A percentile compares a stretch with the other conserved stretches of the same genome.
phyloP scores from a whole-genome alignment of 2,329 filamentous ascomycete genomes.

The Purpureocillium takamizusanense region DNA sequence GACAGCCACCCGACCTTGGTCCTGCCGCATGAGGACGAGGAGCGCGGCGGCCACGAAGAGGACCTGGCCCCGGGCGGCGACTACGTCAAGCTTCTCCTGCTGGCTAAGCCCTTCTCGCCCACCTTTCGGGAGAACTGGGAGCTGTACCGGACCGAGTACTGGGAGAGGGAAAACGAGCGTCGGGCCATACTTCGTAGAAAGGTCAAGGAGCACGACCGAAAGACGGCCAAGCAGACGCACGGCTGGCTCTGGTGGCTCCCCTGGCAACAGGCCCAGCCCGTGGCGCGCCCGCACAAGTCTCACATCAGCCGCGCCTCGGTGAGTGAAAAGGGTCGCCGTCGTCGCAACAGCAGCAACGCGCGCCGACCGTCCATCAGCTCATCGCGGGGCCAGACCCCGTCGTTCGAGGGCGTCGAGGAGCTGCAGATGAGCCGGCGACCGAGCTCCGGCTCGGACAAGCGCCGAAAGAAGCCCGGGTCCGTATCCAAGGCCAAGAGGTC shows the following conservation, averaged over 20 bases:
- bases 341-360: slow-evolving; percentile 42
- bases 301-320: slow-evolving; percentile 33
- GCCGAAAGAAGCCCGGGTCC: slow-evolving; percentile 40
- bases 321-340: slow-evolving; percentile 35
- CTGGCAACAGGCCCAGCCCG: slow-evolving; percentile 39
- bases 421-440: slow-evolving; percentile 27
- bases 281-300: slow-evolving; percentile 19
- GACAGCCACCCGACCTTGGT: slow-evolving; percentile 32
- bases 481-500: slow-evolving; percentile 33
- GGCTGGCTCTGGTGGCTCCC: slow-evolving; percentile 84
- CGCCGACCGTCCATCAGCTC: slow-evolving; percentile 44
- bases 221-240: slow-evolving; percentile 57
- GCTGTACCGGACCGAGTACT: slow-evolving; percentile 86
- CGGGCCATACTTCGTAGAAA: slow-evolving; percentile 63
- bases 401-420: slow-evolving; percentile 36
- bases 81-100: slow-evolving; percentile 79
- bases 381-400: slow-evolving; percentile 39
- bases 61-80: slow-evolving; percentile 86
- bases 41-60: slow-evolving; percentile 68
- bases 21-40: slow-evolving; percentile 43
- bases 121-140: slow-evolving; percentile 98
- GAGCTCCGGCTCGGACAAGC: slow-evolving; percentile 41
- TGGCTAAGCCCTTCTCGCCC: slow-evolving; percentile 91
- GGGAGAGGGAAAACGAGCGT: slow-evolving; percentile 92
- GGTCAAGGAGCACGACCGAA: slow-evolving; percentile 58